Evolutionary conservation across 257 asterid genomes (phyloP).

Genomic region (Scutellaria minor): DNA sequence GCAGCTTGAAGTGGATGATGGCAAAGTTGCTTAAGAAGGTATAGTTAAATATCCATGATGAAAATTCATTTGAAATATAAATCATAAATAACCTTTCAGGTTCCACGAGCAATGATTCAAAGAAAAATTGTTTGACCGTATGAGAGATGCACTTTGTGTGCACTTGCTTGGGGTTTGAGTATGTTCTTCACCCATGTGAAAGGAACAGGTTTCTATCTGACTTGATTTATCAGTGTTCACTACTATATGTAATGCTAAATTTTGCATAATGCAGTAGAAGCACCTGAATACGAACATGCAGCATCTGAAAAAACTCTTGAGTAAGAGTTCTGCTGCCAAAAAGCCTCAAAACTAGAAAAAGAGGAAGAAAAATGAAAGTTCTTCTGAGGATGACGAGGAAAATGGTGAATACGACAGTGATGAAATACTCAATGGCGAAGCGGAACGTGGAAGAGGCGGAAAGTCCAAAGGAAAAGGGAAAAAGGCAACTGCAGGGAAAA

Average conservation of each 20-base stretch:
- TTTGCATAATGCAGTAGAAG: constrained; percentile 52
- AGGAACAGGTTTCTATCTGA: not conserved
- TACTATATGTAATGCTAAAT: constrained; percentile 17
- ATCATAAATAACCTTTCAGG: not conserved
- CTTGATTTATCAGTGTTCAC: not conserved
- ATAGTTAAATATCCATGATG: constrained; percentile 27
- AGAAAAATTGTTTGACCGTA: not conserved
- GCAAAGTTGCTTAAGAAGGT: constrained; percentile 85
- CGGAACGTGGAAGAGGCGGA: constrained; percentile 39
- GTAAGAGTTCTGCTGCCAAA: constrained; percentile 45
- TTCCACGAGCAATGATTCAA: not conserved
- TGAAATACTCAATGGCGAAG: constrained; percentile 55
- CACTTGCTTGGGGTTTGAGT: constrained; percentile 2
- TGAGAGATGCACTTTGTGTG: not conserved
- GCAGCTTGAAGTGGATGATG: constrained; percentile 90
- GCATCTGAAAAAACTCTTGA: constrained; percentile 46
- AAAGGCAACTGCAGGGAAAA: constrained; percentile 41
- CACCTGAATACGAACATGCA: constrained; percentile 40
- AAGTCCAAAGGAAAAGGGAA: constrained; percentile 61
- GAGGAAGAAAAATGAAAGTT: constrained; percentile 67
- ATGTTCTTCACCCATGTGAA: not conserved
- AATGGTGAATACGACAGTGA: constrained; percentile 53
- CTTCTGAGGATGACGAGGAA: constrained; percentile 60
- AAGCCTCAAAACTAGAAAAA: constrained; percentile 55
- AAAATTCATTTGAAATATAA: not conserved